phyloP scores from a whole-genome alignment of 192 early-diverging fungal genomes.

The Entomortierella chlamydospora region DNA sequence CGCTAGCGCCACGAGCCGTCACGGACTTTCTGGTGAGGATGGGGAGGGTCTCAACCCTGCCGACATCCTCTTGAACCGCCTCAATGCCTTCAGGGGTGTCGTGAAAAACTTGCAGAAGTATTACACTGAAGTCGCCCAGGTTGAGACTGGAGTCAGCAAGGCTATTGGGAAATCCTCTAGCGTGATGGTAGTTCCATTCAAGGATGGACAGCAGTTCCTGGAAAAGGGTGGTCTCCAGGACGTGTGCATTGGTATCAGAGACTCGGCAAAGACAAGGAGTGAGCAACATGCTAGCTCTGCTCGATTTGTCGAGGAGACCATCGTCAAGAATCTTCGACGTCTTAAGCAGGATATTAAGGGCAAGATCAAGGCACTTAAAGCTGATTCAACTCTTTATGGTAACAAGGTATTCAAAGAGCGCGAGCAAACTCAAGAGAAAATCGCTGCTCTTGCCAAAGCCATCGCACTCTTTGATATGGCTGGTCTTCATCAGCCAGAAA shows the following conservation, averaged over 20 bases:
- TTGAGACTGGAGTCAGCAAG: constrained; percentile 39
- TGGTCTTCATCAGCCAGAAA: constrained; percentile 37
- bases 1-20: constrained; percentile 28
- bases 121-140: constrained; percentile 51
- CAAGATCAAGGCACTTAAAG: constrained; percentile 51
- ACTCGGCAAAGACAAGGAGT: constrained; percentile 46
- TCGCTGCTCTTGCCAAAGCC: constrained; percentile 49
- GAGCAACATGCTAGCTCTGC: constrained; percentile 53
- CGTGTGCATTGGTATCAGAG: constrained; percentile 46
- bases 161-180: constrained; percentile 39
- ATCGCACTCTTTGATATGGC: constrained; percentile 46
- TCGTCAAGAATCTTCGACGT: constrained; percentile 47
- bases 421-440: constrained; percentile 54
- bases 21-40: constrained; percentile 36
- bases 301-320: constrained; percentile 42
- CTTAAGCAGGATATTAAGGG: constrained; percentile 60
- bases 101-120: constrained; percentile 55
- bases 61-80: constrained; percentile 52
- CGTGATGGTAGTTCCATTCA: constrained; percentile 44
- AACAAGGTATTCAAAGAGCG: constrained; percentile 57
- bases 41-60: constrained; percentile 53
- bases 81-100: constrained; percentile 50
- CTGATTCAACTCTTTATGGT: constrained; percentile 39
- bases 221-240: constrained; percentile 52
- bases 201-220: constrained; percentile 52